Percentiles rank a stretch among this genome's conserved stretches.
phyloP scores from a whole-genome alignment of 2,329 filamentous ascomycete species.

The Aspergillus aculeatinus region DNA sequence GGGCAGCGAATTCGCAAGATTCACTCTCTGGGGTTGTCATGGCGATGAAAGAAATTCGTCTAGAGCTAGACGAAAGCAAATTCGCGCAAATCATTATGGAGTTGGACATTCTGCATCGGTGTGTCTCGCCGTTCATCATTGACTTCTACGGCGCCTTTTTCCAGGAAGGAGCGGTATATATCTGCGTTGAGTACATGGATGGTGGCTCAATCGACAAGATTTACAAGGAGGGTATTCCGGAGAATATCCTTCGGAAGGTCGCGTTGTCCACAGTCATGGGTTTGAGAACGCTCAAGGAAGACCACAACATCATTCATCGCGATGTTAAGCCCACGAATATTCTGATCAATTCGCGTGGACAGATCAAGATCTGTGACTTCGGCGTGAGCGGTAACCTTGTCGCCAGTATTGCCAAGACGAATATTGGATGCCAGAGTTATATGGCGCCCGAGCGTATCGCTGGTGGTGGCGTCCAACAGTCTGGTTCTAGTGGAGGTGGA shows the following conservation, averaged over 20 bases:
- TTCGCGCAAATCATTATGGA: constrained; percentile 98
- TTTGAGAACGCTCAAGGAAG: constrained; percentile 89
- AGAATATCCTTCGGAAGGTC: constrained; percentile 84
- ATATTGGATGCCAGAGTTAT: constrained; percentile 98
- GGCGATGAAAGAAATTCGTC: constrained; percentile 98
- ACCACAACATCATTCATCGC: constrained; percentile 98
- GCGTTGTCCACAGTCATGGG: constrained; percentile 87
- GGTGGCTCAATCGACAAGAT: constrained; percentile 96
- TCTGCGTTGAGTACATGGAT: constrained; percentile 99
- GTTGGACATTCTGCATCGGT: constrained; percentile 91
- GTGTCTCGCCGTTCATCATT: constrained; percentile 92
- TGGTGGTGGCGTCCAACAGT: constrained; percentile 73
- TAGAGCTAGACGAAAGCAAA: constrained; percentile 95
- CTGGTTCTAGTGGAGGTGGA: constrained; percentile 68
- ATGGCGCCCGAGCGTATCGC: constrained; percentile 98
- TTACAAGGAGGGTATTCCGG: constrained; percentile 85
- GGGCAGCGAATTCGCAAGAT: constrained; percentile 20
- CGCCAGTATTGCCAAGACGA: constrained; percentile 95
- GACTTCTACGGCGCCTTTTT: constrained; percentile 99
- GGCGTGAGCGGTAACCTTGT: constrained; percentile 95
- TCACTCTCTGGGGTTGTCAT: constrained; percentile 69
- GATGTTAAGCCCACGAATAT: constrained; percentile 99
- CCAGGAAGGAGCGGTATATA: constrained; percentile 97
- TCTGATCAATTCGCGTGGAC: constrained; percentile 80
- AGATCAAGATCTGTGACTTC: constrained; percentile 98